A percentile compares a stretch with the other conserved stretches of the same genome.
These are phyloP conservation scores for Candida lessepsii DNA, from an alignment of 805 yeast genomes.

Conservation along the genomic window DNA sequence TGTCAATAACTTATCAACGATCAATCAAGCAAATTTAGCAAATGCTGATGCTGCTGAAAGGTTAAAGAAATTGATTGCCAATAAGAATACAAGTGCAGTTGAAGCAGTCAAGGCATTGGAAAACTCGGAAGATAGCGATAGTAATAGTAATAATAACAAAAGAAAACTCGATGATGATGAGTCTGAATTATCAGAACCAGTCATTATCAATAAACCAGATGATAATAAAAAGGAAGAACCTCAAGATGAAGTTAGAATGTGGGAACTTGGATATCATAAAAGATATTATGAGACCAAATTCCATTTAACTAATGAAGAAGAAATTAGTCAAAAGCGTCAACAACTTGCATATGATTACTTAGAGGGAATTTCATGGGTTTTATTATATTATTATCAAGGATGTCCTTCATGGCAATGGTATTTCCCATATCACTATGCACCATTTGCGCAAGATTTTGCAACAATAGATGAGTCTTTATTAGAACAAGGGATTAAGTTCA, in stretches of 20 bases:
- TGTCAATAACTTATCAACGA: constrained; percentile 58
- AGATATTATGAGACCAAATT: constrained; percentile 82
- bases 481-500: constrained; percentile 52
- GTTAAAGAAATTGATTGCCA: constrained; percentile 40
- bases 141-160: constrained; percentile 9
- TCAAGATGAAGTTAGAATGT: constrained; percentile 58
- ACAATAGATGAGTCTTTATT: constrained; percentile 48
- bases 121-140: not conserved
- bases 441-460: constrained; percentile 86
- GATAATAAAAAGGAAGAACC: constrained; percentile 19
- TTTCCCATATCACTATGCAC: constrained; percentile 96
- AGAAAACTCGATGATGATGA: constrained; percentile 15
- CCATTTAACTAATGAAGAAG: constrained; percentile 52
- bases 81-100: constrained; percentile 40
- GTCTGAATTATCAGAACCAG: constrained; percentile 15
- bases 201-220: constrained; percentile 15
- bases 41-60: constrained; percentile 68
- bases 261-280: constrained; percentile 84
- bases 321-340: constrained; percentile 51
- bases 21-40: constrained; percentile 70
- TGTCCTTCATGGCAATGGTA: constrained; percentile 99
- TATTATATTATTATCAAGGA: constrained; percentile 92
- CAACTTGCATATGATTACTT: constrained; percentile 71
- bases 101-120: constrained; percentile 29
- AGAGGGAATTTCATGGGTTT: constrained; percentile 97